Evolutionary conservation across 176 grass and related monocot species (phyloP).

Genomic region (Carex cristatella): DNA sequence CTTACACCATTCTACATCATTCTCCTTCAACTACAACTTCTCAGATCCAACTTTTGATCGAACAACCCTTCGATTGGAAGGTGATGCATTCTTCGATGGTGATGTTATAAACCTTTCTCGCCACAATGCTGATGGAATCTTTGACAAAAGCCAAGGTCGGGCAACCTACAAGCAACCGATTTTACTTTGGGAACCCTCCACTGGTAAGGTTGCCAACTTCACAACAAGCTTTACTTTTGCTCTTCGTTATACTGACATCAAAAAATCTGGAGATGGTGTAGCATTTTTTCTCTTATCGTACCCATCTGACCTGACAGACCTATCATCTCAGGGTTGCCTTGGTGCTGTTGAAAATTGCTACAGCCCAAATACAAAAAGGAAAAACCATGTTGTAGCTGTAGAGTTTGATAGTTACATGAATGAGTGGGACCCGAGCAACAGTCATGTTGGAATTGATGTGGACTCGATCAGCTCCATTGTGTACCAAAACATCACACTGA

Average conservation of each 20-base stretch:
- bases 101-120: conserved; percentile 6
- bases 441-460: conserved; percentile 31
- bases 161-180: conserved; percentile 10
- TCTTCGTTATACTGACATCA: neutral
- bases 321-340: conserved; percentile 17
- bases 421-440: neutral
- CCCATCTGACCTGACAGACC: neutral
- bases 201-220: conserved; percentile 9
- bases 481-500: conserved; percentile 5
- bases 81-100: neutral
- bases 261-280: conserved; percentile 12
- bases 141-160: neutral
- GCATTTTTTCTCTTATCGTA: conserved; percentile 18
- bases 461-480: conserved; percentile 10
- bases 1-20: neutral
- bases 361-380: neutral
- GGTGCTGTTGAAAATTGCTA: conserved; percentile 7
- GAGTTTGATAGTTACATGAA: conserved; percentile 28
- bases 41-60: neutral
- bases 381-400: conserved; percentile 4
- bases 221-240: conserved; percentile 27
- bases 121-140: neutral
- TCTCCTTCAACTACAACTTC: conserved; percentile 28
- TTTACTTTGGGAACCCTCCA: conserved; percentile 18
- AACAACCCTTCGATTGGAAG: neutral